These are phyloP conservation scores for Aspergillus ellipticus DNA, from an alignment of 495 filamentous ascomycete genomes.

Conservation along the genomic window DNA sequence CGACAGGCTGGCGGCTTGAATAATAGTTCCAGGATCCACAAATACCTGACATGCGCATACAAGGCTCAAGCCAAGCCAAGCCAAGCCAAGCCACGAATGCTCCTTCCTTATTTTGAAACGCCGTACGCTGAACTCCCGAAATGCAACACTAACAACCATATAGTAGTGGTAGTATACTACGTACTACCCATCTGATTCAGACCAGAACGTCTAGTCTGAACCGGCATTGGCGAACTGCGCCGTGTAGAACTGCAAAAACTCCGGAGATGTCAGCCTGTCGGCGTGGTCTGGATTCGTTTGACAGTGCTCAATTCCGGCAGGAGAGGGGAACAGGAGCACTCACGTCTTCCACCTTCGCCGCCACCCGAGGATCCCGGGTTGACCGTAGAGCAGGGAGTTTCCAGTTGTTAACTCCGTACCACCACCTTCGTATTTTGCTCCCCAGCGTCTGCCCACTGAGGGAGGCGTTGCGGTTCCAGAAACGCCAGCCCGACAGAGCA, in stretches of 20 bases:
- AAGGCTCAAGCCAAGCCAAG: neutral
- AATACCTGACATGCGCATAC: neutral
- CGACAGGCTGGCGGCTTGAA: neutral
- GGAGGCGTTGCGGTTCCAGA: slow-evolving; percentile 72
- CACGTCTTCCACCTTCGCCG: slow-evolving; percentile 46
- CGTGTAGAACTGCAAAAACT: slow-evolving; percentile 45
- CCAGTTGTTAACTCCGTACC: slow-evolving; percentile 91
- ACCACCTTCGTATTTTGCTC: slow-evolving; percentile 74
- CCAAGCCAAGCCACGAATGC: neutral
- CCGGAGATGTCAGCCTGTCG: slow-evolving; percentile 29
- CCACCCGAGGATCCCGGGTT: slow-evolving; percentile 28
- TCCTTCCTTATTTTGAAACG: slow-evolving; percentile 6
- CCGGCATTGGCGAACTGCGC: slow-evolving; percentile 38
- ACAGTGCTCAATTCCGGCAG: no score
- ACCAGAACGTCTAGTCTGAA: slow-evolving; percentile 1
- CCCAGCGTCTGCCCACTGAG: slow-evolving; percentile 68
- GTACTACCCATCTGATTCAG: neutral
- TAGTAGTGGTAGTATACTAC: neutral
- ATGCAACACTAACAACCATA: slow-evolving; percentile 1
- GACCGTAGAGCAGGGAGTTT: slow-evolving; percentile 44
- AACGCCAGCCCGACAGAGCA: slow-evolving; percentile 72
- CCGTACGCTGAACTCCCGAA: slow-evolving; percentile 10
- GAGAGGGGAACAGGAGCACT: slow-evolving; percentile 24
- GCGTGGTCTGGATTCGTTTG: neutral
- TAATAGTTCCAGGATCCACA: neutral